Conservation (phyloP, 306 rosid genomes). For the Prunus salicina region DNA sequence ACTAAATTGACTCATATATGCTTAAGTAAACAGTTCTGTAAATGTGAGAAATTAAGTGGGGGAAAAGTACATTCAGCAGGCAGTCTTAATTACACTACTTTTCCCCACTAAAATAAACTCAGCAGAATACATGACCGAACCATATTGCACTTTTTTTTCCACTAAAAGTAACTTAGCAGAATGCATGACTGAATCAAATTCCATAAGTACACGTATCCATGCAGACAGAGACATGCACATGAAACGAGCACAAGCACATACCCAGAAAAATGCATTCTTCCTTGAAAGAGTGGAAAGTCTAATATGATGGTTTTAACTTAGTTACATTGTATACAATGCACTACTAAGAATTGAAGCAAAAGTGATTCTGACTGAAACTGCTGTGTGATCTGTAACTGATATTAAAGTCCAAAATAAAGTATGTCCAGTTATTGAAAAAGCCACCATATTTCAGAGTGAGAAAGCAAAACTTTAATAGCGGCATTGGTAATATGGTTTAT, state of each 20-base stretch:
- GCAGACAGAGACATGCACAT: not conserved
- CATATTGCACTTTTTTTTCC: not conserved
- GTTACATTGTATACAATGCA: not conserved
- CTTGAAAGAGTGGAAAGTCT: conserved; percentile 4
- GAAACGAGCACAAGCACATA: not conserved
- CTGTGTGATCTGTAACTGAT: not conserved
- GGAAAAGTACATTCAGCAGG: not conserved
- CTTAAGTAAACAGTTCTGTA: not conserved
- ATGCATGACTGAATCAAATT: not conserved
- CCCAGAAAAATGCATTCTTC: not conserved
- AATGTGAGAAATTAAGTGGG: not conserved
- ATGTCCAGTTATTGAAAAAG: not conserved
- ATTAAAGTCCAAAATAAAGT: not conserved
- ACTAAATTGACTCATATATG: not conserved
- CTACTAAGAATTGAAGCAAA: not conserved
- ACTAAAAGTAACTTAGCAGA: not conserved
- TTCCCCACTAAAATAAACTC: not conserved
- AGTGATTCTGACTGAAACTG: not conserved
- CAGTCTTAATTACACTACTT: not conserved
- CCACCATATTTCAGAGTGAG: not conserved
- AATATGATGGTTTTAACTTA: not conserved
- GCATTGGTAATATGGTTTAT: not conserved
- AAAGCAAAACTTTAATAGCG: not conserved
- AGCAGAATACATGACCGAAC: not conserved
- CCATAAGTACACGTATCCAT: not conserved